Conservation (phyloP, 768 basidiomycete genomes). For the Russula lepida region DNA sequence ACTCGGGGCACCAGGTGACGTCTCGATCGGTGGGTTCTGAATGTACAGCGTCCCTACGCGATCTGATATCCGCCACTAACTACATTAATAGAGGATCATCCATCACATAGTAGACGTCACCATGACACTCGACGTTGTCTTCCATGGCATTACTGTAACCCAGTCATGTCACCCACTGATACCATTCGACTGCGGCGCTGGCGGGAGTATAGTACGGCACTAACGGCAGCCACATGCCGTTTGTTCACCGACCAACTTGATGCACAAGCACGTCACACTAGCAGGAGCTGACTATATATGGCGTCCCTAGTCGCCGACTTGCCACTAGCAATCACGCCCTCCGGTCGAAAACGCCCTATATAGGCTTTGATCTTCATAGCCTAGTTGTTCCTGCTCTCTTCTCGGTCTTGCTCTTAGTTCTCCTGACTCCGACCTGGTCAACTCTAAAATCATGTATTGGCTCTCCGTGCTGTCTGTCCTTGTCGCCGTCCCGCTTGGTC, state of each 20-base stretch:
- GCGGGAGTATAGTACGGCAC: neutral
- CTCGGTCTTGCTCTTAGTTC: neutral
- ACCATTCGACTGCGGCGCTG: neutral
- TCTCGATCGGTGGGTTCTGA: too few relatives aligned
- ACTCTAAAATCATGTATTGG: neutral
- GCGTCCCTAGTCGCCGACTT: neutral
- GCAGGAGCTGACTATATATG: neutral
- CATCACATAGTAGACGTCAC: neutral
- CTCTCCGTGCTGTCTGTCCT: conserved; percentile 1
- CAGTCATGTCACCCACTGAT: neutral
- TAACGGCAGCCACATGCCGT: neutral
- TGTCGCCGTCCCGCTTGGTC: neutral
- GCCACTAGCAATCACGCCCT: neutral
- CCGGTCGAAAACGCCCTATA: neutral
- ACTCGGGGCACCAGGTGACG: too few relatives aligned
- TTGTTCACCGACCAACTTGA: neutral
- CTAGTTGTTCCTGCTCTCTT: neutral
- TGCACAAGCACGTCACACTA: neutral
- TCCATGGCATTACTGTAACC: neutral
- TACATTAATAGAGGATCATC: too few relatives aligned
- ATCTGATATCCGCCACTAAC: too few relatives aligned
- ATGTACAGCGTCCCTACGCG: too few relatives aligned
- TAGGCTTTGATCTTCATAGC: neutral
- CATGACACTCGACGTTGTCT: neutral
- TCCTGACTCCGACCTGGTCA: neutral